Base-by-base conservation (phyloP, 2,329 filamentous ascomycete species). In the Aureobasidium melanogenum region DNA sequence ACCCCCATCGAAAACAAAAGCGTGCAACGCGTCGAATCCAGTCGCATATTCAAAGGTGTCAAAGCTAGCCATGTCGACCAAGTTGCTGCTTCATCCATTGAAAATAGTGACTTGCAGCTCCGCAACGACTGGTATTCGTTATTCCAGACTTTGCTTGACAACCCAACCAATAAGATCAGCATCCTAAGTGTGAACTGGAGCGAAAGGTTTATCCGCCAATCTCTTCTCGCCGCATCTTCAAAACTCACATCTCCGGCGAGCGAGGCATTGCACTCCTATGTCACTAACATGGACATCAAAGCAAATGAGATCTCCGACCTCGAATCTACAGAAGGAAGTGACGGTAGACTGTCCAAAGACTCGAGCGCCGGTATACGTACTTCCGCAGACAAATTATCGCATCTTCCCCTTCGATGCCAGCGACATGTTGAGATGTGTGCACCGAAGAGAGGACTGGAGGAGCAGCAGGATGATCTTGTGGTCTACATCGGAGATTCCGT, bases 141-240 rank as follows among this genome's bases (percentile, higher is more conserved):
- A 10, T 64, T 76, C 14, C n/a, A 66, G 15, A 48, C 66, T 19
- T 62, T 70, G 10, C 64, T 61, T n/a, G 19, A 12, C 30, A 10
- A 10, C 4, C 17, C 47, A 41, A 6, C 30, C n/a, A 44, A 54
- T 17, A 63, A 63, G 12, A 55, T 76, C 38, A 66, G 67, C 28
- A 73, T 80, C 19, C 51, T 79, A 6, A 79, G 76, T 57, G 77
- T 79, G 2, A 80, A 80, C 61, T 80, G 78, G 78, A 78, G 76
- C 62, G 69, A 68, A 19, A 66, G 66, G 1, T 78, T 78, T 61
- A 79, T 80, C 54, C 64, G 67, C 46, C 44, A 52, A 10, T 63
- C 66, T 1, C 38, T 71, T 62, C 30, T 44, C 60, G 52, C 51
- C 22, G 46, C 57, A 22, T 34, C 54, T 12, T 55, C 48, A 15